Evolutionary conservation across 2,329 filamentous ascomycete species (phyloP).

Genomic region (Pseudophaeomoniella oleicola): DNA sequence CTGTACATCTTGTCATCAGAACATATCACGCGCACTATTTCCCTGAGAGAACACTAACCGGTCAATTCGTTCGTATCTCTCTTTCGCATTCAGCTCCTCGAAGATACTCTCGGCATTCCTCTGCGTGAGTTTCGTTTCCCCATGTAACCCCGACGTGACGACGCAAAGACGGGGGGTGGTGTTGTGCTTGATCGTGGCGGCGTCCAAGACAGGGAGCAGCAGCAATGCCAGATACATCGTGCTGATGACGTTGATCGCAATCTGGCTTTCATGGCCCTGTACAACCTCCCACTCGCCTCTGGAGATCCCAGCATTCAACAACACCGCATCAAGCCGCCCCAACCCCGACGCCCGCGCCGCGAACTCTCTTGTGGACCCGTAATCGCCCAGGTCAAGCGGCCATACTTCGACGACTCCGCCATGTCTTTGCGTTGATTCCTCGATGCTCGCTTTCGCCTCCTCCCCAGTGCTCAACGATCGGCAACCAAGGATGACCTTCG

Average conservation of each 20-base stretch:
- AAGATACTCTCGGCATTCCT: slow-evolving; percentile 22
- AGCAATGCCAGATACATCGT: slow-evolving; percentile 36
- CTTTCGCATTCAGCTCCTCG: slow-evolving; percentile 19
- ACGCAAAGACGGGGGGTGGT: slow-evolving; percentile 16
- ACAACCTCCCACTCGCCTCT: slow-evolving; percentile 16
- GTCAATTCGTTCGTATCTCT: too few relatives aligned
- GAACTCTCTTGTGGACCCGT: slow-evolving; percentile 23
- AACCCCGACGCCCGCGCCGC: slow-evolving; percentile 17
- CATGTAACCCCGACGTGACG: slow-evolving; percentile 29
- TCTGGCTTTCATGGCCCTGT: slow-evolving; percentile 32
- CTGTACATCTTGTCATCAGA: slow-evolving; percentile 23
- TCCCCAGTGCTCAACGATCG: slow-evolving; percentile 23
- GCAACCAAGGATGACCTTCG: slow-evolving; percentile 29
- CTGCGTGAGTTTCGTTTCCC: slow-evolving; percentile 22
- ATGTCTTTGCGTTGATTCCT: slow-evolving; percentile 14
- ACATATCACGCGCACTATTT: too few relatives aligned
- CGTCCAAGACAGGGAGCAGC: slow-evolving; percentile 36
- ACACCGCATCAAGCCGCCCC: slow-evolving; percentile 20
- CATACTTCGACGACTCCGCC: slow-evolving; percentile 23
- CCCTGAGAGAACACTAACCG: too few relatives aligned
- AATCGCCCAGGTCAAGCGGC: slow-evolving; percentile 24
- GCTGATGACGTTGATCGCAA: slow-evolving; percentile 40
- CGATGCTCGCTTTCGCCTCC: slow-evolving; percentile 21
- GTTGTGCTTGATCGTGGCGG: slow-evolving; percentile 18
- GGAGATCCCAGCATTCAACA: slow-evolving; percentile 30